phyloP scores from a whole-genome alignment of 768 basidiomycete genomes.

The Mycena vulgaris region DNA sequence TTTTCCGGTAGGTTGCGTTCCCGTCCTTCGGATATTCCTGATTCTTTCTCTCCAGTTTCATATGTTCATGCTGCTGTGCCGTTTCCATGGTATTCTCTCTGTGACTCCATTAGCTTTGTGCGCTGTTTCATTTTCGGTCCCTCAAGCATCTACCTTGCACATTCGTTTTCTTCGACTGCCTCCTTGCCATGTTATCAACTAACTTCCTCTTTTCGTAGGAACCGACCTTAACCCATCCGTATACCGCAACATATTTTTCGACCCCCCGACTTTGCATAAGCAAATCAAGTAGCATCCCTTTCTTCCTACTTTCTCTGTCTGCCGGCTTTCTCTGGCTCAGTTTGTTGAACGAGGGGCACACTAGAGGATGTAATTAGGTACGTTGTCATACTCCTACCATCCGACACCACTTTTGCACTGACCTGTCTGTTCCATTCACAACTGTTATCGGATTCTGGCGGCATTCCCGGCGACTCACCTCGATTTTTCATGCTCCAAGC shows the following conservation, averaged over 20 bases:
- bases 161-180: background rate
- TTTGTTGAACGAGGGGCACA: background rate
- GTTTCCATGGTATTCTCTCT: conserved; percentile 3
- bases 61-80: conserved; percentile 2
- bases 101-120: conserved; percentile 3
- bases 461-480: no score
- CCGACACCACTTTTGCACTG: no score
- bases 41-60: conserved; percentile 7
- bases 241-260: background rate
- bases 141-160: conserved; percentile 1
- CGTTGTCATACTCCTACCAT: no score
- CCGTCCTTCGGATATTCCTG: background rate
- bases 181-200: conserved; percentile 7
- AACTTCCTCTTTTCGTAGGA: background rate
- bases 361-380: background rate
- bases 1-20: conserved; percentile 1
- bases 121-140: background rate
- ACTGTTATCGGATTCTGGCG: no score
- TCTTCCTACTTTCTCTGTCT: conserved; percentile 6
- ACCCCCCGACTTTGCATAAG: background rate
- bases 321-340: background rate
- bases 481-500: no score
- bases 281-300: background rate
- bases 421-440: background rate
- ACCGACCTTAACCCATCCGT: conserved; percentile 1